Base-by-base conservation (phyloP, 2,329 filamentous ascomycete species). In the Trichoderma oligosporum region DNA sequence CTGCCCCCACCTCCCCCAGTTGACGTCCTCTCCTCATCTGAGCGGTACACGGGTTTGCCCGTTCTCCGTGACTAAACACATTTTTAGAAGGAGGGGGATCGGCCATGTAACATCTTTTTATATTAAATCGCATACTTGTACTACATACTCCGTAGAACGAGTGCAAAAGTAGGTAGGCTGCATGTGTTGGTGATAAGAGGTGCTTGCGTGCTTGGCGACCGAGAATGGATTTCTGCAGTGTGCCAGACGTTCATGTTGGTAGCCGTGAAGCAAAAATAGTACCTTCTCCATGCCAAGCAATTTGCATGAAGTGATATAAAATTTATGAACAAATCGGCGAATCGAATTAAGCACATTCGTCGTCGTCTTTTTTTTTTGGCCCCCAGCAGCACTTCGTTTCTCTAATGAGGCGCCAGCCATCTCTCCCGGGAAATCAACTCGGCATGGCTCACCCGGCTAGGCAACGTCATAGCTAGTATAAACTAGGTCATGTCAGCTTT, bases 1-100 rank as follows among this genome's bases (percentile, higher is more conserved):
- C n/a, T n/a, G n/a, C n/a, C n/a, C n/a, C n/a, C n/a, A n/a, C n/a
- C n/a, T n/a, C n/a, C n/a, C n/a, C n/a, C n/a, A n/a, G n/a, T n/a
- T n/a, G n/a, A n/a, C n/a, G n/a, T n/a, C n/a, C n/a, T n/a, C n/a
- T n/a, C n/a, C n/a, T n/a, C n/a, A n/a, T n/a, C n/a, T 29, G 48
- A 24, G 48, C 51, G 51, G 41, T 55, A 44, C 36, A 46, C 41
- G 31, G 16, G 20, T 55, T 46, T 45, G 51, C 33, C 51, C 51
- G 51, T 22, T 16, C 18, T 29, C 51, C 51, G 51, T 35, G 49
- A 24, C n/a, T n/a, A n/a, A n/a, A n/a, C n/a, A n/a, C n/a, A n/a
- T n/a, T n/a, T n/a, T n/a, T n/a, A n/a, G n/a, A n/a, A n/a, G n/a
- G n/a, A n/a, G n/a, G n/a, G n/a, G n/a, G n/a, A n/a, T n/a, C n/a